A percentile compares a stretch with the other conserved stretches of the same genome.
Evolutionary conservation across 2,329 filamentous ascomycete species (phyloP).

Genomic region (Arachnomyces sp.): DNA sequence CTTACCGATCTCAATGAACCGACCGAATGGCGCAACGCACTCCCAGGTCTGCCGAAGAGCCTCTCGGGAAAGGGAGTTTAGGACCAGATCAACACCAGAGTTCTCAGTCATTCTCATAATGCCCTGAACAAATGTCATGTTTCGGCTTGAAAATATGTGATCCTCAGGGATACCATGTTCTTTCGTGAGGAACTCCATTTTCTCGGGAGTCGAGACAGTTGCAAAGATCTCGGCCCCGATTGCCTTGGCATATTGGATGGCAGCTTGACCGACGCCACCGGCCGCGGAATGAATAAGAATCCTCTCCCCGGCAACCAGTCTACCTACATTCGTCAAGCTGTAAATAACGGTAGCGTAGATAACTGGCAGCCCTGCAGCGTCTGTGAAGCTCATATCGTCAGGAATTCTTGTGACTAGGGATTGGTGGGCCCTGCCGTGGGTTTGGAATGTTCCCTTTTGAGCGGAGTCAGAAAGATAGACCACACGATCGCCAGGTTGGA

Average conservation of each 20-base stretch:
- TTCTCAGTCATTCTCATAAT: slow-evolving; percentile 16
- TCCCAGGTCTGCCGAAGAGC: slow-evolving; percentile 13
- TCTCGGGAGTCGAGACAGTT: slow-evolving; percentile 16
- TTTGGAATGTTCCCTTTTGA: slow-evolving; percentile 12
- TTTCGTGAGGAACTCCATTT: slow-evolving; percentile 15
- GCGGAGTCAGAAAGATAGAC: slow-evolving; percentile 5
- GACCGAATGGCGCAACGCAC: slow-evolving; percentile 13
- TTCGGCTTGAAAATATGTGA: slow-evolving; percentile 18
- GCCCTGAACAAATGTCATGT: slow-evolving; percentile 14
- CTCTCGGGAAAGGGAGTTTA: slow-evolving; percentile 13
- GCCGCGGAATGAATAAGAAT: slow-evolving; percentile 21
- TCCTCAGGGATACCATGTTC: slow-evolving; percentile 16
- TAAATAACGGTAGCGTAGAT: slow-evolving; percentile 16
- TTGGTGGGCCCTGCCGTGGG: slow-evolving; percentile 8
- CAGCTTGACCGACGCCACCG: slow-evolving; percentile 19
- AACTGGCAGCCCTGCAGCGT: slow-evolving; percentile 16
- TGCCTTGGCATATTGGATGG: slow-evolving; percentile 14
- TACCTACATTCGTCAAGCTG: slow-evolving; percentile 13
- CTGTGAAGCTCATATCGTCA: slow-evolving; percentile 12
- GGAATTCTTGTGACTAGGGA: slow-evolving; percentile 12
- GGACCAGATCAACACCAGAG: slow-evolving; percentile 14
- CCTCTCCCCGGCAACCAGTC: slow-evolving; percentile 11
- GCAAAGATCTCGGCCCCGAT: slow-evolving; percentile 19
- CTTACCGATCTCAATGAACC: slow-evolving; percentile 16
- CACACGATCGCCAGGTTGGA: slow-evolving; percentile 34